Evolutionary conservation across 1,284 basidiomycete genomes (phyloP), one percentile per base, ranked within the genome.

Genomic region (Xerocomus cyaneibrunnescens): DNA sequence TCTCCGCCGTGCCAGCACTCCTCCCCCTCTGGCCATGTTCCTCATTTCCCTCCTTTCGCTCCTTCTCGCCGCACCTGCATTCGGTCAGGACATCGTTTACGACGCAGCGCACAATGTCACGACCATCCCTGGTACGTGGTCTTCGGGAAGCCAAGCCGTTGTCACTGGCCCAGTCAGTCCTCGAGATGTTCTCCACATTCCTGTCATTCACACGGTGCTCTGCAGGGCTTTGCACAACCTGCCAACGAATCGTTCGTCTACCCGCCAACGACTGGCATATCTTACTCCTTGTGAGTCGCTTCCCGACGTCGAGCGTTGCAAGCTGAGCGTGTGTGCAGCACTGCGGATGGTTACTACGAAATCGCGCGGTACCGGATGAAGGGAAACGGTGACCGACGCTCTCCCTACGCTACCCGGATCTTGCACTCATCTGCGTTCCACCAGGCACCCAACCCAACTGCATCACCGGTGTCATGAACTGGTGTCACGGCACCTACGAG

Each of bases 331-430:
- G 22, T 41, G 23, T 14, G n/a, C 56, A 91, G 84, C 70, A 75
- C 84, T 34, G 61, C 74, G 45, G 83, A 88, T 57, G 87, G 87
- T 7, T 90, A 73, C 74, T 97, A 89, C 60, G 94, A 98, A 71
- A 79, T 92, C 66, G 83, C 92, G 19, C 85, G 90, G 62, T 98
- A 94, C 71, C 83, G 92, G 45, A 94, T 94, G 75, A 79, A 75
- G 35, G 74, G 84, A 51, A 97, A 96, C 70, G 92, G 88, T 89
- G 51, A 42, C 38, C 34, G 39, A 45, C 40, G 34, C 25, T 25
- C 40, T 39, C 31, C 28, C 22, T 31, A 21, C 2, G 32, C 48
- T 13, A 21, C 14, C n/a, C 27, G 27, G 16, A 12, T 41, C 17
- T 10, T 21, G 27, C 17, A 14, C 51, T 56, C 8, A 62, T 51